phyloP scores from a whole-genome alignment of 2,329 filamentous ascomycete genomes.

The Fusarium sp. region DNA sequence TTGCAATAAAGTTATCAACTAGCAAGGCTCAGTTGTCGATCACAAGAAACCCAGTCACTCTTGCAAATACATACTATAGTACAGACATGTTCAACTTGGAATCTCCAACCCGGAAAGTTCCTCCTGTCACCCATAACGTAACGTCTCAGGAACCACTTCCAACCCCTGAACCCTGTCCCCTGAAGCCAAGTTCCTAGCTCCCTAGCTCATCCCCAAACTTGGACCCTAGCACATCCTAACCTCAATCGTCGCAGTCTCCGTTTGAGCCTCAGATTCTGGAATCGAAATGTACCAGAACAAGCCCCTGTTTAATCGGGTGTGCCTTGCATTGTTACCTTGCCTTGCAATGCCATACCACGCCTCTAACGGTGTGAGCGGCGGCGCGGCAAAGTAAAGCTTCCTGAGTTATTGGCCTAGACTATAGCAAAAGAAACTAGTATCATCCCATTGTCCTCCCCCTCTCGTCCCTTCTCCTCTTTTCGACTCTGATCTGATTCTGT shows the following conservation, averaged over 20 bases:
- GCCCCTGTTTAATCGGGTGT: conserved; percentile 11
- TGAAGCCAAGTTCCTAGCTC: background rate
- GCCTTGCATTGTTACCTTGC: conserved; percentile 5
- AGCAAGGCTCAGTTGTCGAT: conserved; percentile 10
- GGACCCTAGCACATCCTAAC: conserved; percentile 37
- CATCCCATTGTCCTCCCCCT: conserved; percentile 35
- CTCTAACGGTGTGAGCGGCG: conserved; percentile 27
- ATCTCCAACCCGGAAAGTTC: background rate
- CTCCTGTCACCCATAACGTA: conserved; percentile 3
- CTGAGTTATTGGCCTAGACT: conserved; percentile 1
- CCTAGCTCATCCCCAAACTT: conserved; percentile 29
- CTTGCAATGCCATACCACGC: conserved; percentile 12
- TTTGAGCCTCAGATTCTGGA: conserved; percentile 46
- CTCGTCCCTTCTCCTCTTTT: conserved; percentile 28
- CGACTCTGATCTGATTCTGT: conserved; percentile 27
- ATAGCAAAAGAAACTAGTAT: conserved; percentile 24
- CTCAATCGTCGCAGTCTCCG: conserved; percentile 41
- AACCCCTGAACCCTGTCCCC: conserved; percentile 27
- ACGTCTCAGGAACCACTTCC: conserved; percentile 28
- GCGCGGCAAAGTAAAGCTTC: conserved; percentile 2
- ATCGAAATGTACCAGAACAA: conserved; percentile 23
- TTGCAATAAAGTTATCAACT: conserved; percentile 13
- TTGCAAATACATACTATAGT: background rate
- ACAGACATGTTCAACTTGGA: background rate
- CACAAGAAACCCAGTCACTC: conserved; percentile 4